These are phyloP conservation scores for Epichloe festucae DNA, from an alignment of 2,329 filamentous ascomycete species.

Conservation along the genomic window DNA sequence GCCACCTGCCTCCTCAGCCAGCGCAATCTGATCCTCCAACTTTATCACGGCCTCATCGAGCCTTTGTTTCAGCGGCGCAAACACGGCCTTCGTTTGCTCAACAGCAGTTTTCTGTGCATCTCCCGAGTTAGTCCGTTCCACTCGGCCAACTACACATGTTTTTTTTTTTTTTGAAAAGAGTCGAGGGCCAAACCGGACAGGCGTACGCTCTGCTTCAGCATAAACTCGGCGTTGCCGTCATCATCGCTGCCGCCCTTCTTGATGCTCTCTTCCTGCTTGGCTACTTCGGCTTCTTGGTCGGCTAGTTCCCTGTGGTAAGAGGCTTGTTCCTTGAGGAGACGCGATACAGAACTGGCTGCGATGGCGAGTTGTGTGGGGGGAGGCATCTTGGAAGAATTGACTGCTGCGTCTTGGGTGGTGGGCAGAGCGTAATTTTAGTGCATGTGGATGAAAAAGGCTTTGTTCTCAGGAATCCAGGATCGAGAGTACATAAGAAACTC, in stretches of 20 bases:
- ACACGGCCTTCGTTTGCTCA: conserved; percentile 78
- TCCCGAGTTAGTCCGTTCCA: neutral
- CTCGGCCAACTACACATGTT: neutral
- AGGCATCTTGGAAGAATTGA: conserved; percentile 44
- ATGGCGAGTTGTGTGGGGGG: conserved; percentile 68
- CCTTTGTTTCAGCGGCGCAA: conserved; percentile 57
- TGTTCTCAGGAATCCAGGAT: too few species aligned
- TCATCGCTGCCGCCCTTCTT: conserved; percentile 35
- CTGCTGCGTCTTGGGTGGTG: neutral
- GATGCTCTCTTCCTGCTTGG: conserved; percentile 51
- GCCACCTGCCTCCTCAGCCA: conserved; percentile 31
- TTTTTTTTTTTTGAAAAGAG: neutral
- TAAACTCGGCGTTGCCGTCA: conserved; percentile 65
- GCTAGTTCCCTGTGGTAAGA: conserved; percentile 81
- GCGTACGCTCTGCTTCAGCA: conserved; percentile 75
- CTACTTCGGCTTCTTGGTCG: conserved; percentile 59
- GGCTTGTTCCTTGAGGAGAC: conserved; percentile 81
- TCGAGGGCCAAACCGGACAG: neutral
- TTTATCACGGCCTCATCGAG: conserved; percentile 59
- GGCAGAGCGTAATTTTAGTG: too few species aligned
- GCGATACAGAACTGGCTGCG: conserved; percentile 63
- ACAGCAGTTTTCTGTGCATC: conserved; percentile 56
- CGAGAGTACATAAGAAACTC: too few species aligned
- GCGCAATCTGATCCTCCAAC: conserved; percentile 61
- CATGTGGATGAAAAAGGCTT: too few species aligned